Conservation (phyloP, 2,329 filamentous ascomycete species). For the Penicillium sp. region DNA sequence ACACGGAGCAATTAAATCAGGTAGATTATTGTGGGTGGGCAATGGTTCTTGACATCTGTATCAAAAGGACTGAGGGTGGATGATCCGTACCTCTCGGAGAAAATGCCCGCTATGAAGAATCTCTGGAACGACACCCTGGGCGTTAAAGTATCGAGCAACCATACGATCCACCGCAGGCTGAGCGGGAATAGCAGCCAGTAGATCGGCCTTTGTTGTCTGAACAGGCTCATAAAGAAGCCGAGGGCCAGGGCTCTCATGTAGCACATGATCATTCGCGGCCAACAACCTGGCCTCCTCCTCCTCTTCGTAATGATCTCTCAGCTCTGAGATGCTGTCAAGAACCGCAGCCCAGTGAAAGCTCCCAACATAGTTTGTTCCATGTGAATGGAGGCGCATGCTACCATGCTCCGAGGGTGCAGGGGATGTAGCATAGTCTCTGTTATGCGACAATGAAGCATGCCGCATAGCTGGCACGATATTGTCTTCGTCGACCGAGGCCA, state of each 20-base stretch:
- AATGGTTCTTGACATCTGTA: too few species aligned
- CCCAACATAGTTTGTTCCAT: slow-evolving; percentile 23
- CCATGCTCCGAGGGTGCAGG: slow-evolving; percentile 16
- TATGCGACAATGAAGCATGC: too few species aligned
- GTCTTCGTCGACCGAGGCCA: too few species aligned
- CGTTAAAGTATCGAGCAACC: not conserved
- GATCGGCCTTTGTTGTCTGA: not conserved
- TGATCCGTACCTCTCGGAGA: not conserved
- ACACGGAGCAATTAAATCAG: too few species aligned
- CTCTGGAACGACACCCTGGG: not conserved
- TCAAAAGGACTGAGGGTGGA: too few species aligned
- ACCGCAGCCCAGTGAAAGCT: slow-evolving; percentile 31
- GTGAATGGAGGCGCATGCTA: slow-evolving; percentile 18
- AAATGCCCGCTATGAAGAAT: not conserved
- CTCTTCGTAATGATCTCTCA: slow-evolving; percentile 21
- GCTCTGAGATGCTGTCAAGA: slow-evolving; percentile 24
- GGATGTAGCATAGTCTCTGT: too few species aligned
- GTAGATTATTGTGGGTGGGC: too few species aligned
- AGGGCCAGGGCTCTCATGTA: not conserved
- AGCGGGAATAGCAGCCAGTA: not conserved
- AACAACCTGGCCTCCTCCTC: not conserved
- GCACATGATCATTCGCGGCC: not conserved
- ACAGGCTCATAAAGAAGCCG: too few species aligned
- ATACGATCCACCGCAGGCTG: not conserved
- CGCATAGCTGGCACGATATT: too few species aligned